phyloP scores from a whole-genome alignment of 805 yeast genomes.

The Komagataella phaffii region DNA sequence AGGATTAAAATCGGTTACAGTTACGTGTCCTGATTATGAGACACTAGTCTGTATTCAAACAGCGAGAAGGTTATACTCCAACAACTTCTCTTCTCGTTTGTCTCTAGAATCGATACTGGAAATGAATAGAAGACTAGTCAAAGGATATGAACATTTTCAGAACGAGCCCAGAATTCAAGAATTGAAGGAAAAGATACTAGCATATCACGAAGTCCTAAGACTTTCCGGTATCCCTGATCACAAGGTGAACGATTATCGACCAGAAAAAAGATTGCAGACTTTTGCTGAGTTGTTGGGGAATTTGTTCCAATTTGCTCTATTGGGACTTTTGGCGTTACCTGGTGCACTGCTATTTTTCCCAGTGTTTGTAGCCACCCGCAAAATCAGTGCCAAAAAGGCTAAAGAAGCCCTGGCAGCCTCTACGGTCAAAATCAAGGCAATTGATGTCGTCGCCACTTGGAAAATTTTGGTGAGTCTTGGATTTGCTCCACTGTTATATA shows the following conservation, averaged over 20 bases:
- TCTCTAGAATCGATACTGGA: slow-evolving; percentile 82
- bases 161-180: slow-evolving; percentile 54
- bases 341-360: slow-evolving; percentile 86
- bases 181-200: slow-evolving; percentile 48
- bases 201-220: slow-evolving; percentile 49
- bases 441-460: slow-evolving; percentile 96
- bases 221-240: slow-evolving; percentile 42
- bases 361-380: slow-evolving; percentile 67
- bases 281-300: slow-evolving; percentile 13
- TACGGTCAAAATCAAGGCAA: slow-evolving; percentile 81
- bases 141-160: slow-evolving; percentile 66
- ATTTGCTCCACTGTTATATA: slow-evolving; percentile 76
- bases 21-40: slow-evolving; percentile 80
- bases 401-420: slow-evolving; percentile 72
- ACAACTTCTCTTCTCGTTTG: slow-evolving; percentile 54
- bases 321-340: slow-evolving; percentile 63
- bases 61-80: slow-evolving; percentile 77
- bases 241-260: slow-evolving; percentile 33
- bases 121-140: slow-evolving; percentile 75
- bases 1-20: slow-evolving; percentile 75
- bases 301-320: slow-evolving; percentile 32
- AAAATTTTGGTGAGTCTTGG: slow-evolving; percentile 83
- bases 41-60: slow-evolving; percentile 84
- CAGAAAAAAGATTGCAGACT: slow-evolving; percentile 9
- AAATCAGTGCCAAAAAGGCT: slow-evolving; percentile 62